Evolutionary conservation across 176 grass and related monocot genomes (phyloP), one percentile per base, ranked within the genome.

Genomic region (Phoenix roebelenii): DNA sequence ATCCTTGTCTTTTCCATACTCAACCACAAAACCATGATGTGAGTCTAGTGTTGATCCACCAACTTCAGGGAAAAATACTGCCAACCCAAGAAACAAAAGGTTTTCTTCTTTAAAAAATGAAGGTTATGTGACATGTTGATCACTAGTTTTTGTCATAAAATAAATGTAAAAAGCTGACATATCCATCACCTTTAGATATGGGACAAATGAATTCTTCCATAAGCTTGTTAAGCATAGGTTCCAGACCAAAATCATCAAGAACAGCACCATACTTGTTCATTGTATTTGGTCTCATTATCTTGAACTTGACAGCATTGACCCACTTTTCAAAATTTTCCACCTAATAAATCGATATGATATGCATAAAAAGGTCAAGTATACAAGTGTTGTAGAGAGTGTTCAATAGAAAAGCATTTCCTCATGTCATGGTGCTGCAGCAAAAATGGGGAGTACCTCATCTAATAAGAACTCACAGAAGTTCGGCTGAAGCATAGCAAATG

Each of bases 201-300:
- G 92, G 92, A 77, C 60, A 72, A 52, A 96, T 77, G 60, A 90
- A 96, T 56, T 90, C 77, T 70, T 96, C 83, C 92, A 96, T 87
- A 59, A 96, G 74, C 75, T 90, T 85, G 55, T 73, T 90, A 54
- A 96, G 80, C 92, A 96, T 90, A 48, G 71, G 50, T 77, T 96
- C 91, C 71, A 96, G 63, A 19, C 92, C 92, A 85, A 96, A 96
- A 74, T 96, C 92, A 71, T 96, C 92, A 73, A 96, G 86, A 39
- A 96, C 92, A 32, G 80, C 80, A 77, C 92, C 92, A 87, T 96
- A 96, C 25, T 90, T 90, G 51, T 96, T 96, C 92, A 96, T 96
- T 66, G 92, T 96, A 68, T 96, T 96, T 59, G 92, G 92, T 83
- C 87, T 90, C 86, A 96, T 96, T 87, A 90, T 96, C 78, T 96